phyloP scores from a whole-genome alignment of 73 alveolate species.

The Paraurostyla sp. region DNA sequence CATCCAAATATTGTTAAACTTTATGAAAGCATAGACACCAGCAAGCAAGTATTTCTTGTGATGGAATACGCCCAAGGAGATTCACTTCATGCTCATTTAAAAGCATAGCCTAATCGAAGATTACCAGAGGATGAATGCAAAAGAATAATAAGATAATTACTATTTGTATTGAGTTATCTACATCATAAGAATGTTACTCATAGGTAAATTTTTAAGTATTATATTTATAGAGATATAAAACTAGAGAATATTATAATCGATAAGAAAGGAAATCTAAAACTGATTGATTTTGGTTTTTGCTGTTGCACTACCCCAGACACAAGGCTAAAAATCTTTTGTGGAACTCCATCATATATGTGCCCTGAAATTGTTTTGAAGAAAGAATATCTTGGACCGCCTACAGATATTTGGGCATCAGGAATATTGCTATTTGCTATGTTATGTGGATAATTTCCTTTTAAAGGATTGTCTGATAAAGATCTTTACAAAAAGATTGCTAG shows the following conservation, averaged over 20 bases:
- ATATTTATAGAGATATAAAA: conserved; percentile 56
- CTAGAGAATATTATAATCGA: conserved; percentile 59
- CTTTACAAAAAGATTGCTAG: conserved; percentile 45
- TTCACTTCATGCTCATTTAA: conserved; percentile 70
- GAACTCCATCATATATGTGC: conserved; percentile 66
- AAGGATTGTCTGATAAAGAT: conserved; percentile 58
- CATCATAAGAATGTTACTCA: conserved; percentile 79
- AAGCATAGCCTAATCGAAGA: conserved; percentile 72
- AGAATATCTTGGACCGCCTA: conserved; percentile 66
- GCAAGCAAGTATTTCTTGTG: conserved; percentile 65
- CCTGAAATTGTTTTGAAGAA: conserved; percentile 76
- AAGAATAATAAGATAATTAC: conserved; percentile 73
- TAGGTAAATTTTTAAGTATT: conserved; percentile 20
- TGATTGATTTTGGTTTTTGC: conserved; percentile 60
- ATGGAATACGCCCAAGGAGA: conserved; percentile 82
- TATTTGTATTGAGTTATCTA: conserved; percentile 73
- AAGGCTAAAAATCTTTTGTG: conserved; percentile 38
- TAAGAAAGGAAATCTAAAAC: conserved; percentile 51
- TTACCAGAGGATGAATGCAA: conserved; percentile 85
- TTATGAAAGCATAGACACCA: conserved; percentile 46
- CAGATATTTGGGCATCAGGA: conserved; percentile 70
- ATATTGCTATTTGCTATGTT: conserved; percentile 53
- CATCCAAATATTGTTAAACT: conserved; percentile 42
- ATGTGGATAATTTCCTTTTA: conserved; percentile 68
- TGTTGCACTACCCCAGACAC: conserved; percentile 48